Conservation (phyloP, 129 eudicot genomes). For the Flaveria robusta region DNA sequence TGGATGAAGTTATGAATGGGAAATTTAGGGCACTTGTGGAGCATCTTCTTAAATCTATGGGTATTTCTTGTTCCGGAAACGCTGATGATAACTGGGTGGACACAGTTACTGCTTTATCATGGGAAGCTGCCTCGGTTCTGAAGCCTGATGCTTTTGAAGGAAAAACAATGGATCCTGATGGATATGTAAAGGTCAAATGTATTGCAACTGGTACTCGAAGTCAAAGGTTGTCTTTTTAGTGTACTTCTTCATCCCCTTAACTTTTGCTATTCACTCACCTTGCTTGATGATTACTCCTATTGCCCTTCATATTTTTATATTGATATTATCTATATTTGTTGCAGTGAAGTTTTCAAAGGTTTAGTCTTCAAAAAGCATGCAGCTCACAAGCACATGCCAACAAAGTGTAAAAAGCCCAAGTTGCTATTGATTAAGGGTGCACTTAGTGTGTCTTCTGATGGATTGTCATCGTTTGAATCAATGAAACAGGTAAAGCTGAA, state of each 20-base stretch:
- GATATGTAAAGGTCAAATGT: conserved; percentile 87
- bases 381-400: conserved; percentile 97
- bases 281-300: neutral
- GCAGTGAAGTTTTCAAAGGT: conserved; percentile 79
- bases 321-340: conserved; percentile 25
- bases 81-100: conserved; percentile 71
- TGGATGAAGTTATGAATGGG: conserved; percentile 71
- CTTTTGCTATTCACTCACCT: conserved; percentile 7
- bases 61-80: conserved; percentile 40
- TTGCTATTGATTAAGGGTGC: conserved; percentile 76
- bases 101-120: conserved; percentile 71
- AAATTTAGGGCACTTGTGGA: conserved; percentile 69
- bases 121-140: conserved; percentile 89
- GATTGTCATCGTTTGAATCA: conserved; percentile 72
- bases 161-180: conserved; percentile 86
- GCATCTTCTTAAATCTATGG: conserved; percentile 65
- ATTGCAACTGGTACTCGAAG: conserved; percentile 65
- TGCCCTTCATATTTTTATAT: neutral
- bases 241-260: conserved; percentile 15
- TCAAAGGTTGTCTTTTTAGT: conserved; percentile 53
- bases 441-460: conserved; percentile 73
- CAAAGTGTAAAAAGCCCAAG: conserved; percentile 66
- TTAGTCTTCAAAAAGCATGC: conserved; percentile 94
- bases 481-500: conserved; percentile 59
- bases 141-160: conserved; percentile 73